Base-by-base conservation (phyloP, 257 asterid species). In the Leonotis leonurus region DNA sequence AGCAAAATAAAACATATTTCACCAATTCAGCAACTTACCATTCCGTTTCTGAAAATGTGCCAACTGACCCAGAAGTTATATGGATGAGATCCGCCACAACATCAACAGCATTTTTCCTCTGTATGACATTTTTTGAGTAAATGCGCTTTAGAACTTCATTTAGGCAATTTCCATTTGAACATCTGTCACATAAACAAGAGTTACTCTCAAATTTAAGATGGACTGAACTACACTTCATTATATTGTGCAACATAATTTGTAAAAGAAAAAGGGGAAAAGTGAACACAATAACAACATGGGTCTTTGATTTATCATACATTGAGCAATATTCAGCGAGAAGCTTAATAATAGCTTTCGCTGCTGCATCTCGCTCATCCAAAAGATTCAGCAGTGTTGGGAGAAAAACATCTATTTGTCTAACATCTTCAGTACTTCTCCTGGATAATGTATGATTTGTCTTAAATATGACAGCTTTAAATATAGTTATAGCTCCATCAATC, bases 281-380 rank as follows among this genome's bases (percentile, higher is more conserved):
- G n/a, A n/a, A n/a, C n/a, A n/a, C n/a, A n/a, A n/a, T n/a, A n/a
- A n/a, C n/a, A n/a, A n/a, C n/a, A n/a, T n/a, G n/a, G n/a, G n/a
- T n/a, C n/a, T n/a, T n/a, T n/a, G n/a, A n/a, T n/a, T n/a, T n/a
- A 6, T 43, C 16, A 41, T 79, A 88, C 98, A 71, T 70, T 46
- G 85, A 82, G 76, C 89, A 90, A 76, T 84, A 90, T 63, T 90
- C 95, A 6, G 95, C 94, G 32, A 90, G 74, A 71, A 90, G 96
- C 74, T 80, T 88, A 39, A 82, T 77, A 58, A 82, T 82, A 54
- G 96, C 98, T 81, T 81, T 90, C 26, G 95, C 86, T 14, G 96
- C 90, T 56, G 81, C 81, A 76, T 90, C 96, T 60, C 79, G 82
- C 74, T 88, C 96, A 62, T 90, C 95, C 81, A 88, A 73, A 79